These are phyloP conservation scores for Decorospora gaudefroyi DNA, from an alignment of 2,329 filamentous ascomycete genomes.

Conservation along the genomic window DNA sequence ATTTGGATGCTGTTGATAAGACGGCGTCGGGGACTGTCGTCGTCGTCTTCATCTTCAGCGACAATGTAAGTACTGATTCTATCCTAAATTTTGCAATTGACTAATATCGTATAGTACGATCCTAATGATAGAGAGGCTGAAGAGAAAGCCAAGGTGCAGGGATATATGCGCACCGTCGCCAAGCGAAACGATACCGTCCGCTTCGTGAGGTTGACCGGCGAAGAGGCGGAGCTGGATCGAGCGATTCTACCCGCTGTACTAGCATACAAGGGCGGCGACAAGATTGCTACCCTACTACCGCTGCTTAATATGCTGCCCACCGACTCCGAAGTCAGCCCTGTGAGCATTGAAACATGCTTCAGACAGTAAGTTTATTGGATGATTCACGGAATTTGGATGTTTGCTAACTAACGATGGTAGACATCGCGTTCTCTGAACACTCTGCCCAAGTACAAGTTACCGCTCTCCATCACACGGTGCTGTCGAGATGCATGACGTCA, in stretches of 20 bases:
- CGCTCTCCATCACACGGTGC: too few species aligned
- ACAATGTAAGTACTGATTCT: background rate
- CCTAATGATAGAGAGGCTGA: too few species aligned
- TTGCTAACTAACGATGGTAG: slow-evolving; percentile 34
- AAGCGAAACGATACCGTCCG: slow-evolving; percentile 70
- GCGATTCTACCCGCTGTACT: slow-evolving; percentile 85
- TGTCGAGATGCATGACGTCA: too few species aligned
- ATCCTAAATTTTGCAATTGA: background rate
- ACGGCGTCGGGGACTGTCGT: slow-evolving; percentile 79
- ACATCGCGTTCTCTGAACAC: slow-evolving; percentile 35
- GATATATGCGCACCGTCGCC: slow-evolving; percentile 76
- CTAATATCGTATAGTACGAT: slow-evolving; percentile 62
- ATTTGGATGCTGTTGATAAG: slow-evolving; percentile 95
- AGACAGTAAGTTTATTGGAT: slow-evolving; percentile 51
- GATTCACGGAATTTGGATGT: too few species aligned
- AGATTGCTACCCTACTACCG: slow-evolving; percentile 87
- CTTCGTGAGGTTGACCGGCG: slow-evolving; percentile 89
- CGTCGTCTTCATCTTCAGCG: slow-evolving; percentile 78
- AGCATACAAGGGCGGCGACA: slow-evolving; percentile 85
- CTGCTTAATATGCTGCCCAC: slow-evolving; percentile 82
- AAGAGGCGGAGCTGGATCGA: slow-evolving; percentile 92
- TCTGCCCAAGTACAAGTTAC: background rate
- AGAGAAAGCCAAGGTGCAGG: slow-evolving; percentile 79
- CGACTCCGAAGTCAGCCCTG: slow-evolving; percentile 56
- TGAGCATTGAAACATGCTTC: slow-evolving; percentile 62